Conservation (phyloP, 345 rosid species). For the Anastatica hierochuntica region DNA sequence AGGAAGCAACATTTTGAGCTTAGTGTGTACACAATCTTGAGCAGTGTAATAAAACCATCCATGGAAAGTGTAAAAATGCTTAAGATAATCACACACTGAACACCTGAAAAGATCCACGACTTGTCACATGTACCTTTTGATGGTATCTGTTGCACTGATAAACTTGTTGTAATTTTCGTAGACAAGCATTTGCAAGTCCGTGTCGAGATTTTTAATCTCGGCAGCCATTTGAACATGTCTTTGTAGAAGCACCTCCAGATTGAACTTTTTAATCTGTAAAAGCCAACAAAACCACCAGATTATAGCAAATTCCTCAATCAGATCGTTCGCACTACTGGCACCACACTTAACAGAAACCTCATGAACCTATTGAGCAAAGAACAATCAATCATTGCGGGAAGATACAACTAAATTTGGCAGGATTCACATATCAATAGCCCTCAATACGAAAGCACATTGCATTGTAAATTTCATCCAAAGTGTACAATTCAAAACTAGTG, state of each 20-base stretch:
- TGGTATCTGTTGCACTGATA: constrained; percentile 96
- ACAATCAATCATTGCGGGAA: constrained; percentile 6
- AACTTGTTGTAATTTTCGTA: constrained; percentile 97
- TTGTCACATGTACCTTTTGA: constrained; percentile 53
- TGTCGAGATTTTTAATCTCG: constrained; percentile 93
- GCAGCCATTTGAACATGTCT: constrained; percentile 97
- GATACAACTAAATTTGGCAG: background rate
- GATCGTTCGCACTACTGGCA: background rate
- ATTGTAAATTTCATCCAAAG: background rate
- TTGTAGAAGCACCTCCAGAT: constrained; percentile 77
- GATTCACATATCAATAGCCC: background rate
- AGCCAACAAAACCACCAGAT: constrained; percentile 9
- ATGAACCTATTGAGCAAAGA: background rate
- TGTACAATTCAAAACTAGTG: constrained; percentile 2
- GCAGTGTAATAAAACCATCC: background rate
- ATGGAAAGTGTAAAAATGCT: background rate
- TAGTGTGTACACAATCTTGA: background rate
- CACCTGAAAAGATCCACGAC: constrained; percentile 6
- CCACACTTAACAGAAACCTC: constrained; percentile 1
- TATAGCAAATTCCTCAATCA: background rate
- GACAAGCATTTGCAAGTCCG: constrained; percentile 95
- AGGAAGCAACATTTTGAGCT: constrained; percentile 6
- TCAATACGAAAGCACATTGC: background rate
- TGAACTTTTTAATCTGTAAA: constrained; percentile 65
- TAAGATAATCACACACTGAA: background rate